A percentile compares a stretch with the other conserved stretches of the same genome.
Conservation (phyloP, 805 yeast species). For the Kuraishia borneana region DNA sequence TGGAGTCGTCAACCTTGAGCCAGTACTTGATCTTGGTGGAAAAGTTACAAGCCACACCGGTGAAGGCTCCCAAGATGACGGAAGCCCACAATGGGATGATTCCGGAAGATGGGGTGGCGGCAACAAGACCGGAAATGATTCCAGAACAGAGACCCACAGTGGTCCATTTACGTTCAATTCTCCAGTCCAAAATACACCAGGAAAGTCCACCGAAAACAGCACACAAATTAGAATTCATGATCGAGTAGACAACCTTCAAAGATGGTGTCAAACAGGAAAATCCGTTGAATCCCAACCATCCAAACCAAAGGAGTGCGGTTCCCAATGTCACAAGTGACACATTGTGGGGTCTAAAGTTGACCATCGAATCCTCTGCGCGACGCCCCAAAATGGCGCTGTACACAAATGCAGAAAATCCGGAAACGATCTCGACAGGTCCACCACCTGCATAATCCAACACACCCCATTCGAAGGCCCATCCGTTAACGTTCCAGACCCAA, state of each 20-base stretch:
- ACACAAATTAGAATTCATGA: constrained; percentile 82
- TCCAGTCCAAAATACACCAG: constrained; percentile 85
- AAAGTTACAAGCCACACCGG: constrained; percentile 83
- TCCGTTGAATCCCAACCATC: constrained; percentile 95
- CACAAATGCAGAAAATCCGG: constrained; percentile 87
- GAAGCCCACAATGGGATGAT: constrained; percentile 88
- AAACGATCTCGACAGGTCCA: constrained; percentile 89
- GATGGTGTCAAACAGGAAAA: constrained; percentile 80
- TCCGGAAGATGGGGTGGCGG: constrained; percentile 95
- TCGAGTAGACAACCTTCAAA: constrained; percentile 75
- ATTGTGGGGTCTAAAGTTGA: constrained; percentile 91
- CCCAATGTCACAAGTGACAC: constrained; percentile 87
- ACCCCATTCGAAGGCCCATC: constrained; percentile 92
- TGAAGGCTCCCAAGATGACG: constrained; percentile 66
- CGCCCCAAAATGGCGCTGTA: constrained; percentile 73
- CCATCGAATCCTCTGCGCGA: constrained; percentile 63
- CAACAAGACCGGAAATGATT: constrained; percentile 88
- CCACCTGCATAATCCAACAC: constrained; percentile 97
- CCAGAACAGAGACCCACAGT: constrained; percentile 95
- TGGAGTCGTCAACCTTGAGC: constrained; percentile 77
- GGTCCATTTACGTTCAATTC: constrained; percentile 84
- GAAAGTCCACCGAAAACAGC: constrained; percentile 87
- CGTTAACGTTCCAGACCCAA: constrained; percentile 91
- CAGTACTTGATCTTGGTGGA: constrained; percentile 80
- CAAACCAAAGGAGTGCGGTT: constrained; percentile 79